Evolutionary conservation across 805 yeast species (phyloP).

Genomic region (Saturnispora serradocipensis): DNA sequence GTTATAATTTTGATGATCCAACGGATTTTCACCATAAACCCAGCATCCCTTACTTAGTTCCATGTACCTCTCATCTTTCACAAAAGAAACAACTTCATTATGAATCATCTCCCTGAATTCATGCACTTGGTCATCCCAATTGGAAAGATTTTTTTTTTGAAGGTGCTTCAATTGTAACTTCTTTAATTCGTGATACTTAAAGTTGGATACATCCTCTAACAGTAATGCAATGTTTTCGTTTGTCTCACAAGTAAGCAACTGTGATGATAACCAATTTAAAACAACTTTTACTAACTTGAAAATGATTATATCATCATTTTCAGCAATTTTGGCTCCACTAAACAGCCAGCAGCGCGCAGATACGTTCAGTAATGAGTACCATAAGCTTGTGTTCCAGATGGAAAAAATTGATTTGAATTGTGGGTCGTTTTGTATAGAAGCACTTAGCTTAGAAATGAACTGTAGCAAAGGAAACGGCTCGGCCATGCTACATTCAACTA

Average conservation of each 20-base stretch:
- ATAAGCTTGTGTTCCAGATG: slow-evolving; percentile 12
- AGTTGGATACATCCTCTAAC: slow-evolving; percentile 11
- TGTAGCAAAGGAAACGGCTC: slow-evolving; percentile 9
- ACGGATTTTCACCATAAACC: slow-evolving; percentile 60
- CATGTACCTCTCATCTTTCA: slow-evolving; percentile 64
- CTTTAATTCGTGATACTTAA: slow-evolving; percentile 42
- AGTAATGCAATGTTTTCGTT: slow-evolving; percentile 7
- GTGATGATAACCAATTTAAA: slow-evolving; percentile 7
- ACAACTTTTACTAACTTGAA: slow-evolving; percentile 4
- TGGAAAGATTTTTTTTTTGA: slow-evolving; percentile 27
- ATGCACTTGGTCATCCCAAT: slow-evolving; percentile 39
- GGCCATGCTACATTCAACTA: slow-evolving; percentile 13
- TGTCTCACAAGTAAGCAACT: not conserved
- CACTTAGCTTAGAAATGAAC: slow-evolving; percentile 3
- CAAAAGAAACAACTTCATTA: slow-evolving; percentile 57
- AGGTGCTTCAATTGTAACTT: slow-evolving; percentile 40
- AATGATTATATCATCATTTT: slow-evolving; percentile 9
- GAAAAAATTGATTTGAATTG: slow-evolving; percentile 8
- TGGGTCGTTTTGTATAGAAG: not conserved
- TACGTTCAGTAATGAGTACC: slow-evolving; percentile 10
- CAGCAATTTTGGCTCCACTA: slow-evolving; percentile 8
- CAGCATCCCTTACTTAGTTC: slow-evolving; percentile 71
- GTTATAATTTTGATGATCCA: slow-evolving; percentile 12
- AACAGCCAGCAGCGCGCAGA: slow-evolving; percentile 12
- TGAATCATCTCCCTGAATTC: slow-evolving; percentile 43